Base-by-base conservation (phyloP, 2,329 filamentous ascomycete genomes). In the Ilyonectria robusta region DNA sequence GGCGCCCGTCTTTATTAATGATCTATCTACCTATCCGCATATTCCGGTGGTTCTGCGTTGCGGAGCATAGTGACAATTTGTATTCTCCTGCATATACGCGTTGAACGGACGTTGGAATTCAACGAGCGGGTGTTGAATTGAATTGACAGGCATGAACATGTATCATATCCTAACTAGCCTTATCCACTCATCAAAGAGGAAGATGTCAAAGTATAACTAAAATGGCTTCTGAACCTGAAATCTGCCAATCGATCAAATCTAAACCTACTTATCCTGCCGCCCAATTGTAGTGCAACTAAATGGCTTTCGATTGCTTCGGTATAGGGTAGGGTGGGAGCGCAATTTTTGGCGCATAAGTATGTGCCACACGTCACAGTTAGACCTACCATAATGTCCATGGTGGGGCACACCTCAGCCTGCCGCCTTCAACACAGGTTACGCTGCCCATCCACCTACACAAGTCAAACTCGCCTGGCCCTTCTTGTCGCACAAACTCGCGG, bases 1-100 rank as follows among this genome's bases (percentile, higher is more conserved):
- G 71, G 65, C 69, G 73, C 57, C 68, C 71, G 71, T 75, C 72
- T 72, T 69, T 77, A 74, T 74, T 77, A 75, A 78, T 77, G 76
- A 78, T 75, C 65, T 75, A 72, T 70, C 66, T 65, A 73, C 50
- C 53, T 69, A 48, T 62, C 13, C 26, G 35, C 37, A 42, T 62
- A 29, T 48, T 46, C 62, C 46, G 13, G 40, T 47, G 13, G 19
- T 37, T 66, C 55, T 65, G 62, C 29, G 8, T 19, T 19, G 37
- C 35, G 29, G 54, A 51, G 35, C 23, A 35, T 54, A 3, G 42
- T 56, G 59, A 62, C 17, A n/a, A 46, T 35, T 11, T 17, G 5
- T 23, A 23, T 53, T 23, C n/a, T 19, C n/a, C 15, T 42, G 15
- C n/a, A n/a, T 42, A n/a, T 42, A n/a, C n/a, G 15, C 15, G 17